A percentile compares a stretch with the other conserved stretches of the same genome.
Evolutionary conservation across 768 basidiomycete species (phyloP).

Genomic region (Lentinula sp.): DNA sequence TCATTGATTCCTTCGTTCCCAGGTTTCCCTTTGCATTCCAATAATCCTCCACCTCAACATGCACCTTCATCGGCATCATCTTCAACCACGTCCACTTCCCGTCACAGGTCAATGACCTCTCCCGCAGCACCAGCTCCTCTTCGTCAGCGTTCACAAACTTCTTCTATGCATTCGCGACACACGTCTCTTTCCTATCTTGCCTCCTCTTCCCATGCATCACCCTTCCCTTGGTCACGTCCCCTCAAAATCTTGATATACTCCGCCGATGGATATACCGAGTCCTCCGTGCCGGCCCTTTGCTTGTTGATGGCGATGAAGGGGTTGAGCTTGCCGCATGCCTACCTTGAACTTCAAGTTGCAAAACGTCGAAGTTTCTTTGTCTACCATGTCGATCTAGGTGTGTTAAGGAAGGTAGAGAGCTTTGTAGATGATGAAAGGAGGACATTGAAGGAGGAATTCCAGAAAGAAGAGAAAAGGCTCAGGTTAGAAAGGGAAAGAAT

Average conservation of each 20-base stretch:
- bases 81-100: neutral
- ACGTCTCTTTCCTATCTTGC: constrained; percentile 16
- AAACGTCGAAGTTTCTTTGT: constrained; percentile 88
- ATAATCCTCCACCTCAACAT: constrained; percentile 11
- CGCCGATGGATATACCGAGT: constrained; percentile 90
- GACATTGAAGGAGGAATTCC: constrained; percentile 33
- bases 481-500: constrained; percentile 22
- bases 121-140: constrained; percentile 7
- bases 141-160: constrained; percentile 1
- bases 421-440: constrained; percentile 34
- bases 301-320: constrained; percentile 76
- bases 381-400: constrained; percentile 72
- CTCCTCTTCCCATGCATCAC: constrained; percentile 31
- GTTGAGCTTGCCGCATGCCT: constrained; percentile 79
- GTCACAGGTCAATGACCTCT: constrained; percentile 13
- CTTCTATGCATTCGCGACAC: constrained; percentile 22
- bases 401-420: constrained; percentile 67
- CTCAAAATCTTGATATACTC: constrained; percentile 77
- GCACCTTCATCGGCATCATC: neutral
- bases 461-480: constrained; percentile 20
- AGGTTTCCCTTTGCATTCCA: constrained; percentile 20
- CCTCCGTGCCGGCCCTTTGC: constrained; percentile 79
- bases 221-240: constrained; percentile 30
- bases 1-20: constrained; percentile 34
- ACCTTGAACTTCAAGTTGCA: constrained; percentile 81